Base-by-base conservation (phyloP, 2,329 filamentous ascomycete genomes). In the Cladosporium sp. region DNA sequence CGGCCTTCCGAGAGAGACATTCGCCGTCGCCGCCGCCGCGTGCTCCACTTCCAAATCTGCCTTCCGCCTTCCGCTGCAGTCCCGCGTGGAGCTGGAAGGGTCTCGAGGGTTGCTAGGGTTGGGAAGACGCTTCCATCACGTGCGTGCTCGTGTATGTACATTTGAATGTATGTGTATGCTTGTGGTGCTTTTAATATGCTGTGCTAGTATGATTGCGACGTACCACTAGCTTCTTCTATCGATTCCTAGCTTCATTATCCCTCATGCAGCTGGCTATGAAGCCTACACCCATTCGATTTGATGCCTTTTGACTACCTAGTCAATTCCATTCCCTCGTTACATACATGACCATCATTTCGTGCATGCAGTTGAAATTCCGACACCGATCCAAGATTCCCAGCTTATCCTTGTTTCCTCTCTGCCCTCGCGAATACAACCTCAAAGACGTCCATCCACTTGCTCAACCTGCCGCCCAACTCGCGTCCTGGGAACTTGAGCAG, bases 401-500 rank as follows among this genome's bases (percentile, higher is more conserved):
- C 14, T 31, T 18, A 58, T 18, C 33, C 53, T 31, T 52, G 50
- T 29, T 58, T 59, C 62, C 62, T 65, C 62, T 59, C 62, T 21
- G 44, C 49, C 63, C 67, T 66, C 37, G 71, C 72, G 61, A 76
- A 76, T 10, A 77, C 70, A 58, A 60, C 71, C 66, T 70, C 69
- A 59, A 77, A 68, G 5, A 78, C 46, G 2, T 75, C 77, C 72
- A 83, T 70, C 81, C 81, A 83, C 66, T 78, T 74, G 64, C 69
- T 75, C 68, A 80, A 77, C 49, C 78, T 75, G 52, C 76, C 76
- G 2, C 74, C 74, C 64, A 82, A 26, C 59, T 76, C 74, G 21
- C 78, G 69, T 1, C 78, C 78, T 5, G 81, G 79, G 49, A 75
- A 77, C 77, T 87, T 90, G 80, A 96, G 93, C 26, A 86, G 85